These are phyloP conservation scores for Erodium chrysanthum DNA, from an alignment of 441 rosid genomes.

Conservation along the genomic window DNA sequence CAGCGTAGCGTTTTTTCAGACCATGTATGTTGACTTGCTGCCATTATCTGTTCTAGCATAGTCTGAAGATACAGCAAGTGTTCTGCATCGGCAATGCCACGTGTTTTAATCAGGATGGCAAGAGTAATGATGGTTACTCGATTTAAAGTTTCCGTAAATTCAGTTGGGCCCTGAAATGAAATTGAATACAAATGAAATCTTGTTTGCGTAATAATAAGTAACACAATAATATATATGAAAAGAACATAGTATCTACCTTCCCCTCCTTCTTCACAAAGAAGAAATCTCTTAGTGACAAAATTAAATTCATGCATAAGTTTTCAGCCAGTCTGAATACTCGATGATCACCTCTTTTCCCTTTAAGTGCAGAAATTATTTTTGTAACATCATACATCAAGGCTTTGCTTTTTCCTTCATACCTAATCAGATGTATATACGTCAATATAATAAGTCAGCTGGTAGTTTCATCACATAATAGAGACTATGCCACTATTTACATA, in stretches of 20 bases:
- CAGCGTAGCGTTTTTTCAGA: constrained; percentile 78
- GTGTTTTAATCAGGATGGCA: constrained; percentile 88
- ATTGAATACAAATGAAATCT: constrained; percentile 16
- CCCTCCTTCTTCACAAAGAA: constrained; percentile 85
- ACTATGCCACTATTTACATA: background rate
- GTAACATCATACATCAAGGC: constrained; percentile 87
- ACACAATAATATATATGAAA: constrained; percentile 2
- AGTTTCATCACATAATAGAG: background rate
- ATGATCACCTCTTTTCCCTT: constrained; percentile 93
- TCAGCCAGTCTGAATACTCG: constrained; percentile 88
- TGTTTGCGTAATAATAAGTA: constrained; percentile 12
- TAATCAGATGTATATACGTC: constrained; percentile 8
- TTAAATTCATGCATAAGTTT: constrained; percentile 86
- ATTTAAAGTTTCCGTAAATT: constrained; percentile 92
- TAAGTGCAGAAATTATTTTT: constrained; percentile 79
- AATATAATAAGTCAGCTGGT: no score
- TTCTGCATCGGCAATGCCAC: constrained; percentile 97
- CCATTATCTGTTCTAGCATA: constrained; percentile 83
- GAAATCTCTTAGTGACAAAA: constrained; percentile 83
- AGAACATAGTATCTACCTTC: constrained; percentile 40
- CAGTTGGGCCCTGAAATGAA: constrained; percentile 78
- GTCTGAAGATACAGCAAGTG: constrained; percentile 78
- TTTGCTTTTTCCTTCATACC: constrained; percentile 93
- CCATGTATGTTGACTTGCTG: constrained; percentile 90
- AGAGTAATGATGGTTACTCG: constrained; percentile 78